Conservation (phyloP, 2,329 filamentous ascomycete genomes). For the Xylaria sp. region DNA sequence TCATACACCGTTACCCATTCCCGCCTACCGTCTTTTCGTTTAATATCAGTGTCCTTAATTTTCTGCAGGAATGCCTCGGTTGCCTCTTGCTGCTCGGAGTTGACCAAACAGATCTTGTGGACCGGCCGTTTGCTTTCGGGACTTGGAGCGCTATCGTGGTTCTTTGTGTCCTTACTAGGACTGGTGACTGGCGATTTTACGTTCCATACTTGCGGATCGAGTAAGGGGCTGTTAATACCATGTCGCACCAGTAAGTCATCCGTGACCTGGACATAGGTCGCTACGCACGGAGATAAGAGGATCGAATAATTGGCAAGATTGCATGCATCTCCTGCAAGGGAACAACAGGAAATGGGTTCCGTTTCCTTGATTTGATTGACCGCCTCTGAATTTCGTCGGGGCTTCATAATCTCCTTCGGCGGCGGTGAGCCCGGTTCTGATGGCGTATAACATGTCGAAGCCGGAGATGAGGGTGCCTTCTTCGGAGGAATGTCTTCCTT, state of each 20-base stretch:
- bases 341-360: conserved; percentile 27
- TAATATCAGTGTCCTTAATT: conserved; percentile 31
- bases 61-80: conserved; percentile 33
- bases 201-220: conserved; percentile 36
- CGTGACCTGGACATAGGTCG: conserved; percentile 33
- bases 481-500: background rate
- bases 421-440: conserved; percentile 14
- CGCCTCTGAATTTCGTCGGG: background rate
- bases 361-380: background rate
- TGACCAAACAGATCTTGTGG: conserved; percentile 39
- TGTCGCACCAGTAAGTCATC: conserved; percentile 39
- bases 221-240: conserved; percentile 35
- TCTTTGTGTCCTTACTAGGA: background rate
- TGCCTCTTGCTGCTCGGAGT: conserved; percentile 30
- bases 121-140: background rate
- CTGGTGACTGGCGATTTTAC: background rate
- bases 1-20: conserved; percentile 42
- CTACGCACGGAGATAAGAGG: conserved; percentile 40
- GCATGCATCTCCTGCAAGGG: conserved; percentile 34
- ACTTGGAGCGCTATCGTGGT: background rate
- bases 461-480: conserved; percentile 6
- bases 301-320: conserved; percentile 35
- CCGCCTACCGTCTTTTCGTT: conserved; percentile 27
- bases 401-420: background rate
- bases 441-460: conserved; percentile 9